Base-by-base conservation (phyloP, 306 rosid species). In the Quercus cerris region DNA sequence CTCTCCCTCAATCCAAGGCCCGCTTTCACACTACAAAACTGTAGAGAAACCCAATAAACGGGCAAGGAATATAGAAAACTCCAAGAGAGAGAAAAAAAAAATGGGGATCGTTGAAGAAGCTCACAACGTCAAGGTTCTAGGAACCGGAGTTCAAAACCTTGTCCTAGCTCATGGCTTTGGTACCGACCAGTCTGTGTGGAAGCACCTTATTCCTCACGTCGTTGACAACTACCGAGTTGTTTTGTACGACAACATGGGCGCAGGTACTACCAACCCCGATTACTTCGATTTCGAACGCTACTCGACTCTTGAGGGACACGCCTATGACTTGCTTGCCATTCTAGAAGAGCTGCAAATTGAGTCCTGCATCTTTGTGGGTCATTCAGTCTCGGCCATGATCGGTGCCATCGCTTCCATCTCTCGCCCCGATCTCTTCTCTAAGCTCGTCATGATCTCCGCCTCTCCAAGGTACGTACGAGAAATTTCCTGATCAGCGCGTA, bases 151-250 rank as follows among this genome's bases (percentile, higher is more conserved):
- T 0, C 88, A 73, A 68, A 19, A 28, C 25, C 63, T 90, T 19
- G 89, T 91, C 28, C 83, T 94, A 1, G 98, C 88, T 54, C 97
- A 91, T 20, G 98, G 98, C 25, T 90, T 91, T 33, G 98, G 98
- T 18, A 91, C 98, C 1, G 98, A 94, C 23, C 98, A 94, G 27
- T 94, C 98, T 0, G 86, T 90, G 12, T 94, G 98, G 97, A 94
- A 90, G 74, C 92, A 94, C 84, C 86, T 90, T 4, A 82, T 87
- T 13, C 97, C 97, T 7, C 90, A 88, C 75, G 78, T 94, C 12
- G 85, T 89, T 14, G 90, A 90, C 73, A 17, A 64, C 52, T 86
- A 83, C 80, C 84, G 77, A 1, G 89, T 94, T 25, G 18, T 94
- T 66, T 56, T 91, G 55, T 94, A 82, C 81, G 98, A 94, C 66